Base-by-base conservation (phyloP, 495 filamentous ascomycete genomes). In the Penicillium tannophilum region DNA sequence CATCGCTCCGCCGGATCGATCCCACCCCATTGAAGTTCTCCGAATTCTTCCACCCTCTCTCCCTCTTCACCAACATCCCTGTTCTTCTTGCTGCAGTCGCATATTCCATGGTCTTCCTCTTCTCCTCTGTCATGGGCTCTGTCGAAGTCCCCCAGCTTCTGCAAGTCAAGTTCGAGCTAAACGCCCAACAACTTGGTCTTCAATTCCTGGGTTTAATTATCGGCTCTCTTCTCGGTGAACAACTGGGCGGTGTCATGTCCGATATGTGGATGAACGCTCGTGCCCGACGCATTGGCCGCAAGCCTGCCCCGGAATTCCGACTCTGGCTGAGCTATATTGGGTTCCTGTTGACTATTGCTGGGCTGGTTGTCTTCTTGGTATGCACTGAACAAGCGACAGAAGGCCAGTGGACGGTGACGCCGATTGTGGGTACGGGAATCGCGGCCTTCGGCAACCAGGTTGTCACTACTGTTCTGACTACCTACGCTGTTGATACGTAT, bases 401-500 rank as follows among this genome's bases (percentile, higher is more conserved):
- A 23, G 75, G 72, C 1, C 52, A 74, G 12, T 85, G 76, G 76
- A 72, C 75, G 48, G 76, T 84, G 1, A 72, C 67, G 44, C 82
- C 82, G 0, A 55, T 84, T 2, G 52, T 86, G 24, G 83, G 83
- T 2, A 76, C 74, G 35, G 82, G 72, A 2, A 78, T 86, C 55
- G 79, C 77, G 16, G 79, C 72, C 4, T 77, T 74, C 35, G 82
- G 82, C 0, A 85, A 84, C 55, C 83, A 86, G 69, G 70, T 86
- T 35, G 76, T 86, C 4, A 85, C 83, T 4, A 86, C 82, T 0
- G 74, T 85, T 0, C 43, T 84, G 46, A 82, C 81, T 20, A 86
- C 82, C 4, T 86, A 84, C 64, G 77, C 82, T 10, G 80, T 86
- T 0, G 82, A 85, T 64, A 81, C 76, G 16, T 74, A 83, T 64